These are phyloP conservation scores for Teratosphaeria pseudoeucalypti DNA, from an alignment of 2,329 filamentous ascomycete genomes.

Conservation along the genomic window DNA sequence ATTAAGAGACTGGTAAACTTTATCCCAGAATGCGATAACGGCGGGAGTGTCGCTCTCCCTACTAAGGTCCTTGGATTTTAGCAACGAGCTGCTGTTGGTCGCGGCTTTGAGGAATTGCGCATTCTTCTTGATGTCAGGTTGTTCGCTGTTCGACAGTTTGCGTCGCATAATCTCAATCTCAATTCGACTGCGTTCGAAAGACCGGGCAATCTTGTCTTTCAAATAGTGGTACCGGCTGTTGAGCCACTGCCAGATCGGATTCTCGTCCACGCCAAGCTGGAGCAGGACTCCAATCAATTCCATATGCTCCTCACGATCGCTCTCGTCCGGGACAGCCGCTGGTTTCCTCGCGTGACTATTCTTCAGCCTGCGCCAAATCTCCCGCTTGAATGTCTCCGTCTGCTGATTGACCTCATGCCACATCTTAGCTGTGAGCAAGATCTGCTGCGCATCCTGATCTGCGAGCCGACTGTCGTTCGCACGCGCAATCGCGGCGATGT, in stretches of 20 bases:
- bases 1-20: constrained; percentile 63
- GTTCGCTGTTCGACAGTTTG: constrained; percentile 63
- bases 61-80: constrained; percentile 26
- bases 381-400: constrained; percentile 75
- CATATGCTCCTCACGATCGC: constrained; percentile 68
- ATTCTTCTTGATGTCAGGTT: constrained; percentile 57
- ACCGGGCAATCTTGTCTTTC: constrained; percentile 70
- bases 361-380: constrained; percentile 69
- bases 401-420: constrained; percentile 90
- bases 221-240: constrained; percentile 80
- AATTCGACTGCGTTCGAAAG: constrained; percentile 75
- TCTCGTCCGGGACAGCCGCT: constrained; percentile 23
- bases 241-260: constrained; percentile 94
- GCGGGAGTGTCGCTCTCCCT: constrained; percentile 65
- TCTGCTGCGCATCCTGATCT: constrained; percentile 73
- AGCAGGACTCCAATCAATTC: constrained; percentile 79
- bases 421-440: constrained; percentile 83
- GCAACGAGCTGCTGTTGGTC: constrained; percentile 24
- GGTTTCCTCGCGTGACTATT: constrained; percentile 17
- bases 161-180: constrained; percentile 87
- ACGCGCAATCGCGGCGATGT: constrained; percentile 49
- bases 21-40: constrained; percentile 87
- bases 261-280: constrained; percentile 91
- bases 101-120: constrained; percentile 69
- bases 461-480: constrained; percentile 47